Base-by-base conservation (phyloP, 2,329 filamentous ascomycete genomes). In the Emericellopsis cladophorae region DNA sequence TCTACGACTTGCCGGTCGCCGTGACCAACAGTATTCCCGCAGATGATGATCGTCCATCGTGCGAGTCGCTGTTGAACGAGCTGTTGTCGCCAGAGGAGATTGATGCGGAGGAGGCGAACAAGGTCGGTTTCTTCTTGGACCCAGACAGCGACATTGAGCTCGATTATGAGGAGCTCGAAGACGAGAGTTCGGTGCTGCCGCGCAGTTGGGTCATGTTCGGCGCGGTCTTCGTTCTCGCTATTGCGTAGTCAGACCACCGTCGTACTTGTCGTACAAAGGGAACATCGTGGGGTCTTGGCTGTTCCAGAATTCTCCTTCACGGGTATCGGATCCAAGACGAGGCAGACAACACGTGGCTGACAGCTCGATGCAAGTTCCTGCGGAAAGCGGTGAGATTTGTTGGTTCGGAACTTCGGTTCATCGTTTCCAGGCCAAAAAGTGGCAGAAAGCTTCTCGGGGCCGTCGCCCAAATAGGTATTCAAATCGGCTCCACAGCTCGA, bases 1-100 rank as follows among this genome's bases (percentile, higher is more conserved):
- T 85, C 41, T 84, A 84, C 49, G 77, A 85, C 48, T 60, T 84
- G 11, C 81, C 81, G 15, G 79, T 85, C 48, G 67, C 70, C 4
- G 72, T 84, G 31, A 81, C 79, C 6, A 85, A 85, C 54, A 65
- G 62, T 32, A 84, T 85, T 46, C 54, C 63, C 8, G 53, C 58
- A 26, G 51, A 53, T 16, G 56, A 56, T 18, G 50, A 56, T 43
- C 62, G 68, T n/a, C 61, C 65, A 2, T 58, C 60, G 15, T 79
- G 75, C 49, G 69, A 71, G 41, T 50, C 52, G 2, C 51, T 78
- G 34, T 60, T 69, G 45, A 79, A 78, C 52, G 60, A 66, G 21
- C 48, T 78, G 23, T 55, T 76, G 38, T 53, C 62, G 2, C 61
- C 66, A 16, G 62, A 66, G 10, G 57, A 68, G 37, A 58, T 76